A percentile compares a stretch with the other conserved stretches of the same genome.
These are phyloP conservation scores for Veloboletus limbatus DNA, from an alignment of 1,284 basidiomycete genomes.

Conservation along the genomic window DNA sequence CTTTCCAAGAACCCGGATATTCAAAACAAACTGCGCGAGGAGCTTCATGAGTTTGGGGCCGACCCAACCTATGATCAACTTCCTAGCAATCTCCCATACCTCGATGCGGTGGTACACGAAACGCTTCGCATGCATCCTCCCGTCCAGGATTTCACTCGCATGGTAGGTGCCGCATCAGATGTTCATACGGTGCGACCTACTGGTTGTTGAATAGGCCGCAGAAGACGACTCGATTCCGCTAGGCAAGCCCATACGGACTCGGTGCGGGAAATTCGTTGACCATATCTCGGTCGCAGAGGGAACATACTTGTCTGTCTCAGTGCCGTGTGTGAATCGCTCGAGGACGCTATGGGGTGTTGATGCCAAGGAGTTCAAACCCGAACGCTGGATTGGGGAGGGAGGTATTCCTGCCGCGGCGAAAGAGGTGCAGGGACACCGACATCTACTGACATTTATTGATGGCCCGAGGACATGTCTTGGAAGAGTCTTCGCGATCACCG, in stretches of 20 bases:
- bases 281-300: slow-evolving; percentile 47
- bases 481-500: slow-evolving; percentile 32
- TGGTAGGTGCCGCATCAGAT: slow-evolving; percentile 26
- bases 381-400: slow-evolving; percentile 37
- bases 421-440: slow-evolving; percentile 28
- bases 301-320: slow-evolving; percentile 40
- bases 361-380: slow-evolving; percentile 40
- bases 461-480: slow-evolving; percentile 34
- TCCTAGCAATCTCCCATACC: slow-evolving; percentile 24
- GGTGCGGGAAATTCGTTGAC: slow-evolving; percentile 38
- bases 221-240: slow-evolving; percentile 57
- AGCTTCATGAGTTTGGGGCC: slow-evolving; percentile 21
- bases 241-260: slow-evolving; percentile 39
- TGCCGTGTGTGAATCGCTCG: slow-evolving; percentile 45
- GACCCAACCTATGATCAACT: slow-evolving; percentile 31
- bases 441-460: slow-evolving; percentile 31
- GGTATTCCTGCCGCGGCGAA: slow-evolving; percentile 18
- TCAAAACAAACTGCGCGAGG: slow-evolving; percentile 29
- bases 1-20: slow-evolving; percentile 21
- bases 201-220: slow-evolving; percentile 32
- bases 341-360: slow-evolving; percentile 46
- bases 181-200: background rate
- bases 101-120: slow-evolving; percentile 32
- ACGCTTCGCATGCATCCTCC: slow-evolving; percentile 20
- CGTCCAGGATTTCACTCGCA: slow-evolving; percentile 38